Base-by-base conservation (phyloP, 2,329 filamentous ascomycete genomes). In the Apiospora malaysiana region DNA sequence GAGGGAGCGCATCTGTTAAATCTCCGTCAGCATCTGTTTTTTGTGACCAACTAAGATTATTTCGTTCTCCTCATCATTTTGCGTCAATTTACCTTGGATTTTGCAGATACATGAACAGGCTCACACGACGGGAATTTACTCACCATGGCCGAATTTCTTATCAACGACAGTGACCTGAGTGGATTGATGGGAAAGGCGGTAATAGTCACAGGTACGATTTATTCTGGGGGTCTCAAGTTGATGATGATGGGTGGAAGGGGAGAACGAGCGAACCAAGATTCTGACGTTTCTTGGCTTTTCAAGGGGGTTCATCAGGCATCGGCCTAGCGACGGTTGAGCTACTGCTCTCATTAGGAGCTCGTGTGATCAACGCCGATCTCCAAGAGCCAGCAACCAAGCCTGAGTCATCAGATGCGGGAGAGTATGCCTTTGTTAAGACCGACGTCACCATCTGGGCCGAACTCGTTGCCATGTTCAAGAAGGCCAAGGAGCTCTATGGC, bases 401-500 rank as follows among this genome's bases (percentile, higher is more conserved):
- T 14, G 51, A n/a, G 18, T 63, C 56, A 3, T 40, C 56, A n/a
- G 71, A 71, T n/a, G 43, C 12, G 71, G 18, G 71, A 5, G 49
- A 74, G 2, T 82, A 84, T 70, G 76, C 80, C 25, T 88, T 85
- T 74, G 73, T 85, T 45, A 75, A 82, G 71, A 83, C 83, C 3
- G 81, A 89, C 72, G 86, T 89, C 1, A 79, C 83, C 1, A 77
- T 80, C 21, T 90, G 88, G 88, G 72, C 78, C 3, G 84, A 86
- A 9, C 82, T 89, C 10, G 78, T 82, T 16, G 78, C 79, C 0
- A 81, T 90, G 14, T 91, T 90, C 81, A 85, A 85, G 70, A 78
- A 82, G 70, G 79, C 87, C 1, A 83, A 84, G 71, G 78, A 83
- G 14, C 90, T 93, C 69, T 88, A 93, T 73, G 93, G 94, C 76